These are phyloP conservation scores for Trametes polyzona DNA, from an alignment of 1,284 basidiomycete genomes.

Conservation along the genomic window DNA sequence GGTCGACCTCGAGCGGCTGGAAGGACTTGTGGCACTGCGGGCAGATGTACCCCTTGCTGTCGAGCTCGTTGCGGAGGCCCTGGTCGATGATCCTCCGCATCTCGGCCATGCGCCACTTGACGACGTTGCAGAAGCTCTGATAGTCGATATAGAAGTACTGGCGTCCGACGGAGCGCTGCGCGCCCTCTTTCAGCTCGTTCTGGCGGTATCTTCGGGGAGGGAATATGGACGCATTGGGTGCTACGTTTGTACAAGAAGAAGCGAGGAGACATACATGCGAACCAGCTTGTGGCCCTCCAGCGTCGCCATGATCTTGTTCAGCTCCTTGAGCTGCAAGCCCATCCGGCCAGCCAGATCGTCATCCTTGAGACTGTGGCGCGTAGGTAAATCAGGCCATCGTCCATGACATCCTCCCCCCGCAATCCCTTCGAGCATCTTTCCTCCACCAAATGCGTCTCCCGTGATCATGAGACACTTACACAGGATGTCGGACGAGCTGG, in stretches of 20 bases:
- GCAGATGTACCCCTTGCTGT: slow-evolving; percentile 96
- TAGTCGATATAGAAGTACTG: slow-evolving; percentile 98
- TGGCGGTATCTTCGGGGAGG: slow-evolving; percentile 68
- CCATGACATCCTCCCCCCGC: neutral
- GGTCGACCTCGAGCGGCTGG: slow-evolving; percentile 85
- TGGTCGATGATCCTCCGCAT: slow-evolving; percentile 92
- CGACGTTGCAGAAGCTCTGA: slow-evolving; percentile 93
- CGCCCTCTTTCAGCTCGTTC: slow-evolving; percentile 85
- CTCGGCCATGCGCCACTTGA: slow-evolving; percentile 96
- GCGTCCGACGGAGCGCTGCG: slow-evolving; percentile 76
- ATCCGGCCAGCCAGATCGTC: slow-evolving; percentile 90
- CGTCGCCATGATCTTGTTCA: slow-evolving; percentile 90
- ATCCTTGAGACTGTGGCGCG: slow-evolving; percentile 74
- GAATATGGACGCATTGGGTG: neutral
- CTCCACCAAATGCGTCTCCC: too few species aligned
- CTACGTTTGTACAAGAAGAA: neutral
- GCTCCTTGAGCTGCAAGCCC: slow-evolving; percentile 90
- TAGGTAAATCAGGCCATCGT: slow-evolving; percentile 19
- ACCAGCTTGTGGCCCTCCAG: slow-evolving; percentile 86
- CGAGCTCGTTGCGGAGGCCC: slow-evolving; percentile 89
- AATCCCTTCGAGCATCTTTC: too few species aligned
- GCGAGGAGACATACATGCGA: slow-evolving; percentile 63
- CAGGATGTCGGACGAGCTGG: slow-evolving; percentile 87
- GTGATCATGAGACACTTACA: slow-evolving; percentile 82
- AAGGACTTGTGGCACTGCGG: slow-evolving; percentile 87